Percentiles rank a stretch among this genome's conserved stretches.
These are phyloP conservation scores for Teratosphaeria gauchensis DNA, from an alignment of 2,329 filamentous ascomycete species.

Conservation along the genomic window DNA sequence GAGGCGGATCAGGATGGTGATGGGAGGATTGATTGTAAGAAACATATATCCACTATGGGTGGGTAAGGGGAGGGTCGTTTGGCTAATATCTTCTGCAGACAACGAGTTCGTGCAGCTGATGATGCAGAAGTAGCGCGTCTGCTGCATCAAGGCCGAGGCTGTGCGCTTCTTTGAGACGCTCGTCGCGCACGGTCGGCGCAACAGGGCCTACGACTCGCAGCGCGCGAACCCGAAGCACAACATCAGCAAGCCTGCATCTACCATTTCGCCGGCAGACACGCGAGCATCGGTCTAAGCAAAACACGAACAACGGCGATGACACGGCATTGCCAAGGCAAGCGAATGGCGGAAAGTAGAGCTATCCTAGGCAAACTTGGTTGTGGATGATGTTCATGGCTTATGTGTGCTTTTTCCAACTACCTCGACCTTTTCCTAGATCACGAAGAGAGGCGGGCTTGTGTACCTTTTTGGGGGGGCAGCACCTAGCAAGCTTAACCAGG, in stretches of 20 bases:
- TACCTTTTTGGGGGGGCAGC: too few species aligned
- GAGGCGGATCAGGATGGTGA: slow-evolving; percentile 57
- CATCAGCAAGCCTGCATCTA: not conserved
- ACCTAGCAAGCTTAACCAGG: too few species aligned
- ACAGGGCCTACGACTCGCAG: not conserved
- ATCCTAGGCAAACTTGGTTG: too few species aligned
- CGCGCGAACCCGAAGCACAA: not conserved
- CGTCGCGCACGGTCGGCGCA: not conserved
- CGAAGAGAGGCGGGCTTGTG: too few species aligned
- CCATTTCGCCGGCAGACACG: not conserved
- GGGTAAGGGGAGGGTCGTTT: too few species aligned
- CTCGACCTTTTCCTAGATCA: too few species aligned
- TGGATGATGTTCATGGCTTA: too few species aligned
- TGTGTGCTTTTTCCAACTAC: too few species aligned
- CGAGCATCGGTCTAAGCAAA: not conserved
- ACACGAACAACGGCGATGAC: too few species aligned
- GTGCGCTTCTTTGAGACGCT: not conserved
- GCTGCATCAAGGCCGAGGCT: slow-evolving; percentile 1
- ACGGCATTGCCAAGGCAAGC: too few species aligned
- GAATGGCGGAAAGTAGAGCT: too few species aligned
- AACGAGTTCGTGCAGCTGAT: slow-evolving; percentile 48
- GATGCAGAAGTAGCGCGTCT: slow-evolving; percentile 42
- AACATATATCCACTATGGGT: not conserved
- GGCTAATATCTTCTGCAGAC: slow-evolving; percentile 27
- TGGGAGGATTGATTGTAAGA: slow-evolving; percentile 54